Evolutionary conservation across 2,329 filamentous ascomycete species (phyloP).

Genomic region (Aspergillus aculeatus): DNA sequence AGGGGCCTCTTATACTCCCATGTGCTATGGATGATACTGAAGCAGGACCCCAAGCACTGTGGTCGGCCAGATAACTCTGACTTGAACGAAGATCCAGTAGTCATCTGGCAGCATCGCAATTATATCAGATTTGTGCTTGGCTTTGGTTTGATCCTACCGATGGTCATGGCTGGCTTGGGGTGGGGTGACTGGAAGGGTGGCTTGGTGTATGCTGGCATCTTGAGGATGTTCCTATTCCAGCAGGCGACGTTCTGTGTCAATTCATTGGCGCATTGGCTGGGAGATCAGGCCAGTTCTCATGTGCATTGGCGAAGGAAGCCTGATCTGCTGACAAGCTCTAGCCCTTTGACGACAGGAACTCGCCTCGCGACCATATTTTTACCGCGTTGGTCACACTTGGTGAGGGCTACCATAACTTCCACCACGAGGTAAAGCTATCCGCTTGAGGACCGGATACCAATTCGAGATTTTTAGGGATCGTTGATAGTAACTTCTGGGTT

Average conservation of each 20-base stretch:
- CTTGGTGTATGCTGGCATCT: slow-evolving; percentile 78
- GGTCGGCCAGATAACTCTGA: slow-evolving; percentile 3
- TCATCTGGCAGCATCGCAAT: slow-evolving; percentile 6
- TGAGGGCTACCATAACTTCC: slow-evolving; percentile 91
- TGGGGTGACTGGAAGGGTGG: slow-evolving; percentile 80
- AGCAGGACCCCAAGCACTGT: not conserved
- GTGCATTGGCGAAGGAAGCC: not conserved
- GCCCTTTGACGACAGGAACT: slow-evolving; percentile 88
- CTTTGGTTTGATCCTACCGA: slow-evolving; percentile 69
- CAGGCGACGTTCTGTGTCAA: slow-evolving; percentile 92
- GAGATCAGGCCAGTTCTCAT: slow-evolving; percentile 54
- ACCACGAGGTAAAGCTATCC: slow-evolving; percentile 56
- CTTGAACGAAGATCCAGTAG: slow-evolving; percentile 3
- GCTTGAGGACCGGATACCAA: no score
- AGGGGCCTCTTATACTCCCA: slow-evolving; percentile 5
- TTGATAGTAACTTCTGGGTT: not conserved
- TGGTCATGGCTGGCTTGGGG: slow-evolving; percentile 68
- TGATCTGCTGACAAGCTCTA: slow-evolving; percentile 35
- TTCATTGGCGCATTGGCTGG: slow-evolving; percentile 84
- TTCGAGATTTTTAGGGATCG: no score
- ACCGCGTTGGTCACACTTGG: slow-evolving; percentile 81
- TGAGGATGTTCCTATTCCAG: slow-evolving; percentile 83
- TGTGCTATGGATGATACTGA: slow-evolving; percentile 9
- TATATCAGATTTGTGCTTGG: not conserved
- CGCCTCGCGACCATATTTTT: slow-evolving; percentile 79